These are phyloP conservation scores for Podila epigama DNA, from an alignment of 192 early-diverging fungal genomes.

Conservation along the genomic window DNA sequence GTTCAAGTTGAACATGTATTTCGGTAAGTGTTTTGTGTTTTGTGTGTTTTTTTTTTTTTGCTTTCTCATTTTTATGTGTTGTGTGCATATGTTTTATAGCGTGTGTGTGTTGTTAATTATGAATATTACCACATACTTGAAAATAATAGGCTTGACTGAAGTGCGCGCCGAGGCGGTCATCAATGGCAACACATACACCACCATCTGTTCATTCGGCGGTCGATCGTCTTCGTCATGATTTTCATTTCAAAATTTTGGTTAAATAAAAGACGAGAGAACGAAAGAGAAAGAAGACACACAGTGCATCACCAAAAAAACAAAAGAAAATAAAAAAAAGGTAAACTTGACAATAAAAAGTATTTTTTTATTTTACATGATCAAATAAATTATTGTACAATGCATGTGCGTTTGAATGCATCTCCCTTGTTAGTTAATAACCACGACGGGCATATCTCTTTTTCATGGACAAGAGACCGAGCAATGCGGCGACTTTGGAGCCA, in stretches of 20 bases:
- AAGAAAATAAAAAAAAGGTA: too few species aligned
- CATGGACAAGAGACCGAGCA: constrained; percentile 4
- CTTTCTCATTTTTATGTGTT: neutral
- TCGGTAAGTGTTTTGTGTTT: constrained; percentile 13
- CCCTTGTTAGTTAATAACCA: neutral
- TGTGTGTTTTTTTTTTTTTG: neutral
- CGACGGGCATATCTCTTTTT: constrained; percentile 4
- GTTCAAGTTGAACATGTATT: constrained; percentile 44
- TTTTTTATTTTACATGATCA: neutral
- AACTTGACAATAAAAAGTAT: neutral
- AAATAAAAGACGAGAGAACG: neutral
- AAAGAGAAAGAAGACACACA: too few species aligned
- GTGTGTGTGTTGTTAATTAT: neutral
- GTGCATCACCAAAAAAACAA: too few species aligned
- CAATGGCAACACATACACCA: constrained; percentile 54
- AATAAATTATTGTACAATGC: neutral
- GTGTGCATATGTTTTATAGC: neutral
- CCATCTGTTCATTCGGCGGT: constrained; percentile 55
- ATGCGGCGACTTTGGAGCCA: constrained; percentile 1
- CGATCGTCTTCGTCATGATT: neutral
- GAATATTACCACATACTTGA: neutral
- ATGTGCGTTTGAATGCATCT: neutral
- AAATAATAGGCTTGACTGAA: constrained; percentile 56
- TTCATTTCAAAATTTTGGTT: neutral
- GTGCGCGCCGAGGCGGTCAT: constrained; percentile 59